Conservation (phyloP, 495 filamentous ascomycete genomes). For the Aspergillus sclerotiicarbonarius region DNA sequence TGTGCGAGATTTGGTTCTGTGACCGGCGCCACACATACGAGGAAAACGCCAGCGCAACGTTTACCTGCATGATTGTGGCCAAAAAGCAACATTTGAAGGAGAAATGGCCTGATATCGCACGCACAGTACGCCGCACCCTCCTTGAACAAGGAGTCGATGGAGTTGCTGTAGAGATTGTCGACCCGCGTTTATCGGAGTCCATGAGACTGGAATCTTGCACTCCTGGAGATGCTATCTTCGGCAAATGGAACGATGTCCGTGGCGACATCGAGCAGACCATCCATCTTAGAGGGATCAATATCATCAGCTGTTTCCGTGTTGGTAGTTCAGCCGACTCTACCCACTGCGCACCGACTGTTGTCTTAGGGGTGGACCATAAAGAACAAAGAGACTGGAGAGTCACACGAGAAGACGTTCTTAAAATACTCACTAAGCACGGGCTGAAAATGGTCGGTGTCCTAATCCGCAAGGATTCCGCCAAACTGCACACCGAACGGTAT, state of each 20-base stretch:
- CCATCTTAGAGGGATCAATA: not conserved
- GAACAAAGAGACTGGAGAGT: slow-evolving; percentile 1
- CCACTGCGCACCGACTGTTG: not conserved
- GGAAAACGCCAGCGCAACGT: not conserved
- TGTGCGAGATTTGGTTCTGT: not conserved
- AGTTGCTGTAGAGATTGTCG: slow-evolving; percentile 8
- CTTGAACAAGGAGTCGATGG: not conserved
- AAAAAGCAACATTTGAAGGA: not conserved
- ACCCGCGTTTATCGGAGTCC: not conserved
- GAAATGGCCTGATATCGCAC: not conserved
- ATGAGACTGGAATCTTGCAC: not conserved
- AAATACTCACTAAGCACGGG: not conserved
- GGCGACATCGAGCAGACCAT: not conserved
- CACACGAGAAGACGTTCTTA: not conserved
- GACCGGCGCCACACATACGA: not conserved
- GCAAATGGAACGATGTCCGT: not conserved
- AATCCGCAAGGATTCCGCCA: slow-evolving; percentile 9
- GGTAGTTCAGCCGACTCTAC: not conserved
- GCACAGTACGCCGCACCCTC: not conserved
- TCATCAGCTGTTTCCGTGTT: slow-evolving; percentile 3
- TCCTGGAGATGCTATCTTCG: not conserved
- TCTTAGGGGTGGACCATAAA: slow-evolving; percentile 1
- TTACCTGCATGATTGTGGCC: not conserved
- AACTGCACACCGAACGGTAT: not conserved
- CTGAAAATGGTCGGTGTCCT: not conserved